Evolutionary conservation across 495 filamentous ascomycete species (phyloP), one percentile per base, ranked within the genome.

Genomic region (Penicillium tannophilum): DNA sequence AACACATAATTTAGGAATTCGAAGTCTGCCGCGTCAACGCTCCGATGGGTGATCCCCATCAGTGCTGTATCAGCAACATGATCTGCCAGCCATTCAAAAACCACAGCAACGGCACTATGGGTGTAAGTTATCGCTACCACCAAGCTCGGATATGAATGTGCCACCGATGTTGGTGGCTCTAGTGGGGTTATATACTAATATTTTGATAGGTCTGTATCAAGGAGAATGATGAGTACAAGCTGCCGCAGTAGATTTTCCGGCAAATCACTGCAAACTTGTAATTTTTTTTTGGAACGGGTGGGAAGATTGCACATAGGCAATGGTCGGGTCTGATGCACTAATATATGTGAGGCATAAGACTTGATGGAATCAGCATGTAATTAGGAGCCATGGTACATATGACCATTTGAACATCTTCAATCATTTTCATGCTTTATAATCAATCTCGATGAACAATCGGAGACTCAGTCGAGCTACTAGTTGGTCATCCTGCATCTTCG

Each of bases 1-100:
- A n/a, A 42, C 23, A 17, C 6, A 54, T 41, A 0, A 6, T 12
- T 33, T 46, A 54, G 55, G 10, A 54, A 51, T 44, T 31, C 23
- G 7, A 26, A 1, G 33, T 51, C 20, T 63, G 60, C 55, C 42
- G 44, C 17, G 44, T 35, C 4, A 42, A 16, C 10, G 60, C 55
- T 1, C 39, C 44, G 7, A 11, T 41, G 9, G 55, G 55, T 24
- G 24, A 58, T 2, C 51, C 55, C 8, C 17, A 45, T 1, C 50
- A 51, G 19, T 63, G 60, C 55, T 63, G 60, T 20, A 31, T 57
- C n/a, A 28, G 51, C 41, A 52, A 35, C 24, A 36, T 63, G 30
- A 39, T 30, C 17, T 63, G 60, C 39, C 45, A 54, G 19, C 31
- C 51, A 3, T 33, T 8, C 11, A 39, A 47, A 10, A 26, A n/a